These are phyloP conservation scores for Fraxinus anomala DNA, from an alignment of 257 asterid species.

Conservation along the genomic window DNA sequence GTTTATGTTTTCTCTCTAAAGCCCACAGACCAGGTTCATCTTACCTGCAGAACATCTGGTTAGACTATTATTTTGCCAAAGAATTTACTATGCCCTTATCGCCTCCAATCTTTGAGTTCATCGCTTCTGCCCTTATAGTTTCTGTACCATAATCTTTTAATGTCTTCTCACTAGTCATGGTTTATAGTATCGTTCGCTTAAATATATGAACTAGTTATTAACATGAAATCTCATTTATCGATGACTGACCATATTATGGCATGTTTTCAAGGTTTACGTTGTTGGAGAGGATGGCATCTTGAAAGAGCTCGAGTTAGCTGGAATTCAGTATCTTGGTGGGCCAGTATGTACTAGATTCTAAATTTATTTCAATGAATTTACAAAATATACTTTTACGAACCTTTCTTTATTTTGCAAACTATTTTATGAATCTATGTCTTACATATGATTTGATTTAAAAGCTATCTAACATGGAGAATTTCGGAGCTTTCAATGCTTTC, in stretches of 20 bases:
- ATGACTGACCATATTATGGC: conserved; percentile 25
- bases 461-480: conserved; percentile 18
- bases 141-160: neutral
- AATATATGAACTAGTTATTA: neutral
- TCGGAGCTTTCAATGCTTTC: neutral
- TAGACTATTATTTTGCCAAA: conserved; percentile 5
- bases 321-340: conserved; percentile 85
- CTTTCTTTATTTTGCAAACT: conserved; percentile 14
- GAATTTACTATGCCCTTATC: conserved; percentile 7
- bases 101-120: conserved; percentile 9
- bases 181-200: neutral
- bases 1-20: neutral
- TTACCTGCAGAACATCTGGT: conserved; percentile 12
- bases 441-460: neutral
- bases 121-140: neutral
- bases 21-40: conserved; percentile 8
- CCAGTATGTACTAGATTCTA: conserved; percentile 58
- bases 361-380: conserved; percentile 19
- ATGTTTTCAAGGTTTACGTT: conserved; percentile 71
- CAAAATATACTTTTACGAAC: neutral
- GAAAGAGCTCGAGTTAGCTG: conserved; percentile 93
- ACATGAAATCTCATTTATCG: neutral
- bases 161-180: neutral
- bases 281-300: conserved; percentile 96
- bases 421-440: neutral